Base-by-base conservation (phyloP, 257 asterid species). In the Nicotiana paniculata region DNA sequence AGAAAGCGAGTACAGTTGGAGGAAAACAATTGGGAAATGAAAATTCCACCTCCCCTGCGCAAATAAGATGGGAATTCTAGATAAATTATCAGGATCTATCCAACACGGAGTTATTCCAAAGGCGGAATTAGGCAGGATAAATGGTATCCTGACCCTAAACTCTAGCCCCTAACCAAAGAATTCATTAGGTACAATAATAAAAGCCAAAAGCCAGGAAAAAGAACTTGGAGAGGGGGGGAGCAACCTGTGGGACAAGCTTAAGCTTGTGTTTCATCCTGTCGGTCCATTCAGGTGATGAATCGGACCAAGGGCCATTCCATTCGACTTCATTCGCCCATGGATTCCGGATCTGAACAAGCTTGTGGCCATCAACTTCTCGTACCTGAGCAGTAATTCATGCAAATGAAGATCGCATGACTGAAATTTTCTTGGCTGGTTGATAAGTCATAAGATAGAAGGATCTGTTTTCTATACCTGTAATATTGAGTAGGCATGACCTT, bases 301-400 rank as follows among this genome's bases (percentile, higher is more conserved):
- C 99, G 11, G 99, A 94, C 99, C 99, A 96, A 81, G 98, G 97
- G 62, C 99, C 99, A 65, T 94, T 96, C 99, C 99, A 96, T 90
- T 96, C 99, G 10, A 96, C 98, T 92, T 96, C 99, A 58, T 91
- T 94, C 26, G 98, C 99, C 99, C 98, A 96, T 21, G 99, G 99
- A 87, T 96, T 96, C 91, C 99, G 89, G 83, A 96, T 93, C 91
- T 96, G 99, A 83, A 96, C 97, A 80, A 96, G 99, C 81, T 90
- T 96, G 89, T 96, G 97, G 77, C 96, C 87, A 63, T 93, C 98
- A 51, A 93, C 97, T 82, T 94, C 98, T 9, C 98, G 91, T 62
- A 95, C 94, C 99, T 95, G 87, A 82, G 80, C 76, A 83, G 82
- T 81, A 24, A 65, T 24, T 18, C 17, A 15, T 17, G 24, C 43